Percentiles rank a stretch among this genome's conserved stretches.
Conservation (phyloP, 2,329 filamentous ascomycete species). For the Ascochyta clinopodiicola region DNA sequence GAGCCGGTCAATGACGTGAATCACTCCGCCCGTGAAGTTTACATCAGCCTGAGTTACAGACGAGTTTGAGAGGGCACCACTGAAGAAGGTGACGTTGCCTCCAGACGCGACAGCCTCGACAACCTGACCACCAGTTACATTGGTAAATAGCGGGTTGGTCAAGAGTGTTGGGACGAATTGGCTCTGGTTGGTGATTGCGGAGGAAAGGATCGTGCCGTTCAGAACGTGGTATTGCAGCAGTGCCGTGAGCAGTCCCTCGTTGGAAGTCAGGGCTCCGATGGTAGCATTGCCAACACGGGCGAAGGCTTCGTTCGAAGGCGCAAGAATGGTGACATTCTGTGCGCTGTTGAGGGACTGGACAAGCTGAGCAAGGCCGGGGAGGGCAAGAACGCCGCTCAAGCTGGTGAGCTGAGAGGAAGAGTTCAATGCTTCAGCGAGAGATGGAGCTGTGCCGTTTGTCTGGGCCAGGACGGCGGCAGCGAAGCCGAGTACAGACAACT, state of each 20-base stretch:
- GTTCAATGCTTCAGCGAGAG: conserved; percentile 27
- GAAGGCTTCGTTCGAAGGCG: conserved; percentile 62
- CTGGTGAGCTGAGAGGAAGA: conserved; percentile 36
- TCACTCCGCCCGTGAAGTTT: conserved; percentile 54
- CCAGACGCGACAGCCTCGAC: conserved; percentile 56
- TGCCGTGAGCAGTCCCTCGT: conserved; percentile 49
- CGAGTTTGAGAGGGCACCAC: conserved; percentile 58
- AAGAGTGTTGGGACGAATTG: conserved; percentile 59
- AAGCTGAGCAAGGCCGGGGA: conserved; percentile 43
- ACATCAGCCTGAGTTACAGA: conserved; percentile 57
- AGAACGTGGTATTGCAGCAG: conserved; percentile 66
- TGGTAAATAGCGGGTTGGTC: conserved; percentile 60
- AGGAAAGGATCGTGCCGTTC: conserved; percentile 56
- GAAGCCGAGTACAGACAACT: conserved; percentile 47
- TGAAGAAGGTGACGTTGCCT: conserved; percentile 58
- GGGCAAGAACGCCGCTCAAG: conserved; percentile 46
- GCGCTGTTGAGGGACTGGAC: conserved; percentile 47
- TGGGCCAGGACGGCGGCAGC: conserved; percentile 44
- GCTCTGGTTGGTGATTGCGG: conserved; percentile 49
- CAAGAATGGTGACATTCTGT: conserved; percentile 64
- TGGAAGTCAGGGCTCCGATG: conserved; percentile 32
- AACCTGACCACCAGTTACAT: conserved; percentile 66
- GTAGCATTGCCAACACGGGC: conserved; percentile 48
- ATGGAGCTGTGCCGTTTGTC: conserved; percentile 16
- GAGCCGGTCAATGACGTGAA: conserved; percentile 56